Evolutionary conservation across 345 rosid genomes (phyloP).

Genomic region (Gossypioides kirkii): DNA sequence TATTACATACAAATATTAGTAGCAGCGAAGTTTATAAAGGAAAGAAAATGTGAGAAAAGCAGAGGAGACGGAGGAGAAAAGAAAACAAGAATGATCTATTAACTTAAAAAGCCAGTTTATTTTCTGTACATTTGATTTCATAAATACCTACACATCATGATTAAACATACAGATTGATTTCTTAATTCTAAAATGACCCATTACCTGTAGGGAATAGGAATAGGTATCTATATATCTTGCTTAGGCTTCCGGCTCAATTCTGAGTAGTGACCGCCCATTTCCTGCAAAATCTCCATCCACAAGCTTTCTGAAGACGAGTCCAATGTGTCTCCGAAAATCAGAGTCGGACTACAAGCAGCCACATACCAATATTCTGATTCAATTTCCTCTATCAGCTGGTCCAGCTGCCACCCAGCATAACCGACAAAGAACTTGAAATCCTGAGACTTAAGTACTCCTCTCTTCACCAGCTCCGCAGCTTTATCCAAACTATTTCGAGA

Average conservation of each 20-base stretch:
- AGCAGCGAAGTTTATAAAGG: background rate
- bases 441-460: background rate
- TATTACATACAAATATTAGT: background rate
- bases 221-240: background rate
- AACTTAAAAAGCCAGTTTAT: conserved; percentile 18
- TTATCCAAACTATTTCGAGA: background rate
- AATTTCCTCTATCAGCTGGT: conserved; percentile 2
- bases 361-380: background rate
- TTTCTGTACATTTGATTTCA: conserved; percentile 60
- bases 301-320: background rate
- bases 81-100: conserved; percentile 10
- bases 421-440: conserved; percentile 2
- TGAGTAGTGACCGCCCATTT: background rate
- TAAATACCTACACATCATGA: conserved; percentile 21
- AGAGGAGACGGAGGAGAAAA: background rate
- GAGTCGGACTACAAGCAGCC: background rate
- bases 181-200: background rate
- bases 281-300: background rate
- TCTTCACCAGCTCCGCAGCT: conserved; percentile 2
- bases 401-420: background rate
- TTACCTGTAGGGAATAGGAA: background rate
- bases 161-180: conserved; percentile 5
- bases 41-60: background rate
- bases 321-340: background rate
- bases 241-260: background rate